These are phyloP conservation scores for Psilocybe azurescens DNA, from an alignment of 768 basidiomycete species.

Conservation along the genomic window DNA sequence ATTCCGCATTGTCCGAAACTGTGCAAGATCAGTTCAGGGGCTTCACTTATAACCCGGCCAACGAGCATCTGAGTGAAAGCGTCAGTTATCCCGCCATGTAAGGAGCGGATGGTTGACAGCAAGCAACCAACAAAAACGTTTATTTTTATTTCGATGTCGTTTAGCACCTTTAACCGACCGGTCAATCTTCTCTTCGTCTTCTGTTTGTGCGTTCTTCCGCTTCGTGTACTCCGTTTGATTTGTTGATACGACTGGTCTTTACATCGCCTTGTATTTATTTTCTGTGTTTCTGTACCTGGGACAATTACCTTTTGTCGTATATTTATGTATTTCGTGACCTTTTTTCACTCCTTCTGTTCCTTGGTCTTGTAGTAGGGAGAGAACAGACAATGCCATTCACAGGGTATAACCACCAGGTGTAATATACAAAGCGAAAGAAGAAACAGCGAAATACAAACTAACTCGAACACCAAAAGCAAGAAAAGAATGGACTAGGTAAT, in stretches of 20 bases:
- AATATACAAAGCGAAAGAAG: not conserved
- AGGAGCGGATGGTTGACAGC: not conserved
- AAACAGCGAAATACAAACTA: not conserved
- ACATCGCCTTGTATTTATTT: conserved; percentile 9
- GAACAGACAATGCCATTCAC: not conserved
- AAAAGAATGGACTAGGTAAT: conserved; percentile 7
- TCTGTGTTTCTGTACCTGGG: conserved; percentile 15
- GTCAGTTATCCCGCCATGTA: conserved; percentile 66
- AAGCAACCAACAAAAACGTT: not conserved
- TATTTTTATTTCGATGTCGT: not conserved
- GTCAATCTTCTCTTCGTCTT: not conserved
- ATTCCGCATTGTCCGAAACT: conserved; percentile 90
- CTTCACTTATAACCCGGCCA: conserved; percentile 87
- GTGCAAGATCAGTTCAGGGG: conserved; percentile 96
- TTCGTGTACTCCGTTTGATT: not conserved
- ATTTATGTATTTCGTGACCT: conserved; percentile 3
- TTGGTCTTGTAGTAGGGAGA: not conserved
- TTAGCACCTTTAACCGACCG: not conserved
- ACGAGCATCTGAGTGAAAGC: conserved; percentile 86
- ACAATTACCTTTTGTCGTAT: not conserved
- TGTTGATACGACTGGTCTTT: not conserved
- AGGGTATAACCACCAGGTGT: conserved; percentile 7
- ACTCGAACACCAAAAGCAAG: not conserved
- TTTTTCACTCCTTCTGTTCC: not conserved
- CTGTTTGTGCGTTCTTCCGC: not conserved